These are phyloP conservation scores for Olyra latifolia DNA, from an alignment of 176 grass and related monocot species.

Conservation along the genomic window DNA sequence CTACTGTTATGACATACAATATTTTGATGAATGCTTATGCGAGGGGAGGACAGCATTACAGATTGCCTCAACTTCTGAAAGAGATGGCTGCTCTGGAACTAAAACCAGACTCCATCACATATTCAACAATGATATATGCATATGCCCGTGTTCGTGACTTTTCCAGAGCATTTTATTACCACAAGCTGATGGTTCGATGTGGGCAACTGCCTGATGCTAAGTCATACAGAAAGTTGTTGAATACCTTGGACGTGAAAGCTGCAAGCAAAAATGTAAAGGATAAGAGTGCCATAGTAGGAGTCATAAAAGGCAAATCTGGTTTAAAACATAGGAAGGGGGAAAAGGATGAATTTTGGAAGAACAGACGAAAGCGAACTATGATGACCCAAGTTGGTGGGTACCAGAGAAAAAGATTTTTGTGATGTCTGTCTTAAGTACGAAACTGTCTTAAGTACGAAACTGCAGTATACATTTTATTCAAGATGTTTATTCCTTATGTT, in stretches of 20 bases:
- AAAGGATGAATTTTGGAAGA: constrained; percentile 98
- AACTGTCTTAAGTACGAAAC: neutral
- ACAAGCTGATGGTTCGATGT: constrained; percentile 85
- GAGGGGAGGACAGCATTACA: constrained; percentile 83
- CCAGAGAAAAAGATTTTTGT: constrained; percentile 35
- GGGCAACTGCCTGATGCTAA: constrained; percentile 64
- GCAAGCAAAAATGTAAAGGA: constrained; percentile 74
- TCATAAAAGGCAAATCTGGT: constrained; percentile 65
- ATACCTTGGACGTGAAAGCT: constrained; percentile 66
- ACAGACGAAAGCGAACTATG: constrained; percentile 50
- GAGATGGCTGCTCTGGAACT: constrained; percentile 68
- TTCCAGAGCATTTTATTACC: constrained; percentile 79
- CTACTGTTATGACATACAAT: constrained; percentile 84
- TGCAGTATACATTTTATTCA: neutral
- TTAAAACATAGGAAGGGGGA: constrained; percentile 63
- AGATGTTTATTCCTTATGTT: constrained; percentile 4
- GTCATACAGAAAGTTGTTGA: constrained; percentile 74
- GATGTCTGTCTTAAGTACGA: constrained; percentile 9
- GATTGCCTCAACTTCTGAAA: constrained; percentile 81
- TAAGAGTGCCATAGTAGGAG: constrained; percentile 66
- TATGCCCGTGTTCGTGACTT: constrained; percentile 79
- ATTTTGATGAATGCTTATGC: constrained; percentile 98
- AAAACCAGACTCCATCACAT: constrained; percentile 86
- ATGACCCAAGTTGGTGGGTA: constrained; percentile 24
- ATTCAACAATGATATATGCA: constrained; percentile 82